Base-by-base conservation (phyloP, 2,329 filamentous ascomycete genomes). In the Byssochlamys sp. region DNA sequence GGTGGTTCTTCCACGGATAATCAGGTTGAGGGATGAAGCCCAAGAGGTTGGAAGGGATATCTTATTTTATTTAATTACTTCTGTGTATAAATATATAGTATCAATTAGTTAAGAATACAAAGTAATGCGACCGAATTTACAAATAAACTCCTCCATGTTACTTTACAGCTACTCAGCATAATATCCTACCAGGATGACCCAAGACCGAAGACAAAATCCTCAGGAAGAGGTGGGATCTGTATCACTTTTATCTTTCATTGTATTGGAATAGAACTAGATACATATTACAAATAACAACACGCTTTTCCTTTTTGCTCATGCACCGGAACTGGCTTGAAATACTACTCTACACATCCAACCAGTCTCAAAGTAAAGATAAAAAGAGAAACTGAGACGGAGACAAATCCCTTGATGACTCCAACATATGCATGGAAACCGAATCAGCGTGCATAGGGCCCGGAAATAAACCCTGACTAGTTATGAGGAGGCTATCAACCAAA, bases 401-500 rank as follows among this genome's bases (percentile, higher is more conserved):
- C 29, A 31, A 7, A 31, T 31, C 29, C 9, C 6, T 31, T 31
- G 29, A 10, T 2, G 29, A n/a, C 39, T 45, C n/a, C 9, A 45
- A 45, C n/a, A 45, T 19, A 45, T 19, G 19, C 19, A 9, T 45
- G 39, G n/a, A 19, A 45, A 7, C n/a, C 9, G 39, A 45, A 10
- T 6, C 19, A 45, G 39, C n/a, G 39, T 31, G 7, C 14, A n/a
- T 24, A 14, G 39, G 14, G 19, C n/a, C 5, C 5, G 14, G 39
- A 19, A 6, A 7, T 45, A 19, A n/a, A n/a, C n/a, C n/a, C n/a
- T n/a, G n/a, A n/a, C n/a, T n/a, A n/a, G n/a, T n/a, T n/a, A n/a
- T n/a, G n/a, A n/a, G 5, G 11, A 39, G n/a, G n/a, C 9, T n/a
- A 45, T 58, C 63, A 72, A 45, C 73, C 73, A 63, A 75, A 73